Evolutionary conservation across 441 rosid genomes (phyloP).

Genomic region (Syzygium malaccense): DNA sequence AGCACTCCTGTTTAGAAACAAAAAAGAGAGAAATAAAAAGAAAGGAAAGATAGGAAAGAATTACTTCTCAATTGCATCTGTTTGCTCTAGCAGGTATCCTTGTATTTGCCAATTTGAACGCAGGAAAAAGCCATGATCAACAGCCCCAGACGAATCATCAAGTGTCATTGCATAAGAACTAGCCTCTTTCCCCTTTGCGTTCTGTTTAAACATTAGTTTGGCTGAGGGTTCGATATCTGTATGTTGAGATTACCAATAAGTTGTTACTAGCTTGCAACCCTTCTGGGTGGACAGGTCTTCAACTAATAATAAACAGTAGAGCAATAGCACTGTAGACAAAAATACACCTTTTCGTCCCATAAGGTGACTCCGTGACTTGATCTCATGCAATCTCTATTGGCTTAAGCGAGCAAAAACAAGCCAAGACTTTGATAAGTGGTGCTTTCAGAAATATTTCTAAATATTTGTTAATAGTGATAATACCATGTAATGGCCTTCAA

Average conservation of each 20-base stretch:
- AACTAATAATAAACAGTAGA: neutral
- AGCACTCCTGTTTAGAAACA: neutral
- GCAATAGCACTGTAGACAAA: neutral
- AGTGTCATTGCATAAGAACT: slow-evolving; percentile 26
- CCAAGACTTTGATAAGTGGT: neutral
- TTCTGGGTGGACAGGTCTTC: neutral
- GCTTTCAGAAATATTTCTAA: neutral
- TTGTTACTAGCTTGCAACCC: neutral
- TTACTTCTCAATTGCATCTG: slow-evolving; percentile 84
- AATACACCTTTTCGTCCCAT: neutral
- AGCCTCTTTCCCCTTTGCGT: slow-evolving; percentile 34
- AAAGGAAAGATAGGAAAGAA: slow-evolving; percentile 2
- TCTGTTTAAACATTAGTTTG: slow-evolving; percentile 35
- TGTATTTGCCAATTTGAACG: slow-evolving; percentile 82
- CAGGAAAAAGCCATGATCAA: slow-evolving; percentile 51
- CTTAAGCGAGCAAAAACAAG: neutral
- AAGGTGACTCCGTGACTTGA: neutral
- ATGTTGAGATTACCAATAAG: slow-evolving; percentile 11
- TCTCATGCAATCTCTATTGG: neutral
- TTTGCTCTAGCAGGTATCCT: slow-evolving; percentile 83
- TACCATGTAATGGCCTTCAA: neutral
- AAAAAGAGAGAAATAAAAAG: neutral
- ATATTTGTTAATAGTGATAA: neutral
- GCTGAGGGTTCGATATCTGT: slow-evolving; percentile 55
- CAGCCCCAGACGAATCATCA: slow-evolving; percentile 27